Percentiles rank a stretch among this genome's conserved stretches.
Evolutionary conservation across 2,329 filamentous ascomycete genomes (phyloP).

Genomic region (Huntiella abstrusa): DNA sequence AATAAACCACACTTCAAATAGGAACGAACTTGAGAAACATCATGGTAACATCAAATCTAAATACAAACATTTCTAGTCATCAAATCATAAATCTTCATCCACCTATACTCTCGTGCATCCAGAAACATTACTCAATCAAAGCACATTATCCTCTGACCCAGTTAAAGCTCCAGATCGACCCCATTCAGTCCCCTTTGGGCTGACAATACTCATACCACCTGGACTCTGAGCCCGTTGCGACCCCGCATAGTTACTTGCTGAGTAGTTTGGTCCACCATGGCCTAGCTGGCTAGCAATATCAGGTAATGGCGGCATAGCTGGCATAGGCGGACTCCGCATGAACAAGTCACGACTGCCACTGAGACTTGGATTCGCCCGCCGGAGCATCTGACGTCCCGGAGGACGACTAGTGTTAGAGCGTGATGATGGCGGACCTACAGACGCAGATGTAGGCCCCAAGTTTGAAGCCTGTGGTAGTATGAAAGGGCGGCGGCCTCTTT

Average conservation of each 20-base stretch:
- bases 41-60: constrained; percentile 1
- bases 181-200: constrained; percentile 1
- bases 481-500: constrained; percentile 18
- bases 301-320: constrained; percentile 1
- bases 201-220: not conserved
- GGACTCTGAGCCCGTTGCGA: not conserved
- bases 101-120: not conserved
- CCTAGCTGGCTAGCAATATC: not conserved
- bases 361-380: constrained; percentile 2
- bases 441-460: not conserved
- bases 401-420: not conserved
- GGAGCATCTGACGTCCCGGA: constrained; percentile 1
- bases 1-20: not conserved
- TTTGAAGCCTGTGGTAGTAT: constrained; percentile 20
- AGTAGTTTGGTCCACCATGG: too few relatives aligned
- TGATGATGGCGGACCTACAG: not conserved
- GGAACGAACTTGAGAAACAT: not conserved
- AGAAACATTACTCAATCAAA: not conserved
- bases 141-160: constrained; percentile 4
- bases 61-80: constrained; percentile 1
- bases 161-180: not conserved
- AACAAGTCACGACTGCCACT: constrained; percentile 6
- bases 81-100: not conserved
- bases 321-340: constrained; percentile 1
- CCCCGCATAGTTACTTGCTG: too few relatives aligned